Conservation (phyloP, 139 green algal species). For the Choricystis sp. region DNA sequence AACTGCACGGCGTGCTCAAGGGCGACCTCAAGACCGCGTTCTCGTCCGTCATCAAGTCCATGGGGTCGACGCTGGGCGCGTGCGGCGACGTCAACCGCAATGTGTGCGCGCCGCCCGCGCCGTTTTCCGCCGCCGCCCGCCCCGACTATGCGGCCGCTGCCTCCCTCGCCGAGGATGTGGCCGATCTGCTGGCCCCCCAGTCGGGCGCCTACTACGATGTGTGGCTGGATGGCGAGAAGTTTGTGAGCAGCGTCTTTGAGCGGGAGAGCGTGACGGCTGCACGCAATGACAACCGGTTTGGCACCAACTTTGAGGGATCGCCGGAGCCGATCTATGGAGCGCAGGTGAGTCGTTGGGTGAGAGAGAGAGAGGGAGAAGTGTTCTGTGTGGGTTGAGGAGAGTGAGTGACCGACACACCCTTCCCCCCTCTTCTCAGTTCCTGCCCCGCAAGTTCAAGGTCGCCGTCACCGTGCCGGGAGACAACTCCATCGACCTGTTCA, state of each 20-base stretch:
- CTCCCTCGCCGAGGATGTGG: slow-evolving; percentile 48
- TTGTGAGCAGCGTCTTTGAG: slow-evolving; percentile 73
- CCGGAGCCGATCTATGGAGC: slow-evolving; percentile 95
- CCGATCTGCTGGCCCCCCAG: slow-evolving; percentile 75
- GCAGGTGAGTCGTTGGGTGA: too few relatives aligned
- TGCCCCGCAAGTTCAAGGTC: slow-evolving; percentile 98
- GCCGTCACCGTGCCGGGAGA: slow-evolving; percentile 70
- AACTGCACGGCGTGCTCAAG: slow-evolving; percentile 98
- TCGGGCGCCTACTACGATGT: slow-evolving; percentile 97
- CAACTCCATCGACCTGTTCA: slow-evolving; percentile 95
- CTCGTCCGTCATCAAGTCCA: slow-evolving; percentile 91
- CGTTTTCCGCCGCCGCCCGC: slow-evolving; percentile 60
- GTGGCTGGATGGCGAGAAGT: slow-evolving; percentile 99
- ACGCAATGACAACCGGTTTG: slow-evolving; percentile 70
- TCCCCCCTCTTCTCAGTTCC: too few relatives aligned
- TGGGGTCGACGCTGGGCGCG: slow-evolving; percentile 89
- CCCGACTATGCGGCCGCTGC: slow-evolving; percentile 60
- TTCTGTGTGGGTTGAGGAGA: too few relatives aligned
- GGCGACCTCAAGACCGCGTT: slow-evolving; percentile 97
- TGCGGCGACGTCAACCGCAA: slow-evolving; percentile 98
- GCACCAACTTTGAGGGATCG: slow-evolving; percentile 89
- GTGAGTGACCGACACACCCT: too few relatives aligned
- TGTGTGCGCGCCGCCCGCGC: slow-evolving; percentile 61
- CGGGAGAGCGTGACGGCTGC: slow-evolving; percentile 72
- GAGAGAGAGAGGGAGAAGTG: too few relatives aligned